Evolutionary conservation across 352 stramenopile species (phyloP).

Genomic region (Pythium catenulatum): DNA sequence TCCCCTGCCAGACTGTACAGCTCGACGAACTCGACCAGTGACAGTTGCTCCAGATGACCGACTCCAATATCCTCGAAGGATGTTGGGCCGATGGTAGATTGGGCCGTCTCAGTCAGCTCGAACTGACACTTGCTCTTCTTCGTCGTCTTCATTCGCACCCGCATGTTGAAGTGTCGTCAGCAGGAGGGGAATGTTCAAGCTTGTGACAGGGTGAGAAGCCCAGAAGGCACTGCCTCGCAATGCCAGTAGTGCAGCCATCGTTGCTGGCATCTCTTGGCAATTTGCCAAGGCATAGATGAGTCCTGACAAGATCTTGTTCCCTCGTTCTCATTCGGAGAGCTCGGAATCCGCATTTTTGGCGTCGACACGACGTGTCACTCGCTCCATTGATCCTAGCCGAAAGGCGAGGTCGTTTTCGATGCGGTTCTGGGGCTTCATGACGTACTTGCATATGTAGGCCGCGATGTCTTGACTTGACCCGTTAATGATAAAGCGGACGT

Average conservation of each 20-base stretch:
- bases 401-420: conserved; percentile 38
- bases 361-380: neutral
- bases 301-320: conserved; percentile 9
- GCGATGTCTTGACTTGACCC: neutral
- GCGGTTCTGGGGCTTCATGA: conserved; percentile 8
- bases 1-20: neutral
- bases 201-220: neutral
- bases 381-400: conserved; percentile 4
- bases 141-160: neutral
- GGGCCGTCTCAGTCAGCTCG: neutral
- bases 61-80: conserved; percentile 4
- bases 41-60: neutral
- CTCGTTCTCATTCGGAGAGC: neutral
- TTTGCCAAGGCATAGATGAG: conserved; percentile 23
- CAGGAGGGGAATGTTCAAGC: neutral
- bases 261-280: conserved; percentile 29
- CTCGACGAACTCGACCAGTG: neutral
- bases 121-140: conserved; percentile 3
- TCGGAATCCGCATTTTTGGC: neutral
- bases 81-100: neutral
- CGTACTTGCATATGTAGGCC: conserved; percentile 28
- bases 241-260: neutral
- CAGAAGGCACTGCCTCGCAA: neutral
- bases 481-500: neutral
- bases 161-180: neutral